Percentiles rank a stretch among this genome's conserved stretches.
phyloP scores from a whole-genome alignment of 2,329 filamentous ascomycete genomes.

The Canariomyces notabilis region DNA sequence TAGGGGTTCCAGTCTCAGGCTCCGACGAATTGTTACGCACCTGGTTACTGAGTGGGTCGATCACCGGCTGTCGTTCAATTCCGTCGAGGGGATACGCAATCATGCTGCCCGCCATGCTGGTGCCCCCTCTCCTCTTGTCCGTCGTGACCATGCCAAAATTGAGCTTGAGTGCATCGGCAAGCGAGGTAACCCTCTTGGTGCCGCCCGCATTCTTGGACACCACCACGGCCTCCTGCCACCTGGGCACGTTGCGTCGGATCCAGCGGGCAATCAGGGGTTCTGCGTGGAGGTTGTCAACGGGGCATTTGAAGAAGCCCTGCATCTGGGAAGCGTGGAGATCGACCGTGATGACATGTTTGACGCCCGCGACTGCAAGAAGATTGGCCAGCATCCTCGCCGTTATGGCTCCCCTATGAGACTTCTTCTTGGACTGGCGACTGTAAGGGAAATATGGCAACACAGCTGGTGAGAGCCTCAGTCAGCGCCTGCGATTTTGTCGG shows the following conservation, averaged over 20 bases:
- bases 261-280: slow-evolving; percentile 93
- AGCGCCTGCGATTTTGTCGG: slow-evolving; percentile 1
- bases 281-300: slow-evolving; percentile 94
- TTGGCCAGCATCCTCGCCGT: slow-evolving; percentile 97
- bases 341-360: slow-evolving; percentile 96
- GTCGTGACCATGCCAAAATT: slow-evolving; percentile 97
- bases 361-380: slow-evolving; percentile 84
- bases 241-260: slow-evolving; percentile 82
- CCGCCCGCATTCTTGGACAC: slow-evolving; percentile 98
- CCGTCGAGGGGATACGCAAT: slow-evolving; percentile 66
- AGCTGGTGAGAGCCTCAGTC: slow-evolving; percentile 43
- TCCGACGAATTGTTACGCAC: slow-evolving; percentile 24
- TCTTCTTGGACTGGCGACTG: slow-evolving; percentile 98
- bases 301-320: slow-evolving; percentile 98
- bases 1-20: slow-evolving; percentile 22
- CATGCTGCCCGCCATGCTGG: slow-evolving; percentile 71
- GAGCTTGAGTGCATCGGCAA: slow-evolving; percentile 92
- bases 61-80: slow-evolving; percentile 42
- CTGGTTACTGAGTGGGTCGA: slow-evolving; percentile 33
- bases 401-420: slow-evolving; percentile 91
- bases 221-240: slow-evolving; percentile 88
- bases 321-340: slow-evolving; percentile 97
- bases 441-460: slow-evolving; percentile 97
- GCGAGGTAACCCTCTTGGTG: slow-evolving; percentile 91
- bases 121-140: slow-evolving; percentile 58